Percentiles rank a stretch among this genome's conserved stretches.
phyloP scores from a whole-genome alignment of 1,284 basidiomycete species.

The Fomitopsis schrenkii region DNA sequence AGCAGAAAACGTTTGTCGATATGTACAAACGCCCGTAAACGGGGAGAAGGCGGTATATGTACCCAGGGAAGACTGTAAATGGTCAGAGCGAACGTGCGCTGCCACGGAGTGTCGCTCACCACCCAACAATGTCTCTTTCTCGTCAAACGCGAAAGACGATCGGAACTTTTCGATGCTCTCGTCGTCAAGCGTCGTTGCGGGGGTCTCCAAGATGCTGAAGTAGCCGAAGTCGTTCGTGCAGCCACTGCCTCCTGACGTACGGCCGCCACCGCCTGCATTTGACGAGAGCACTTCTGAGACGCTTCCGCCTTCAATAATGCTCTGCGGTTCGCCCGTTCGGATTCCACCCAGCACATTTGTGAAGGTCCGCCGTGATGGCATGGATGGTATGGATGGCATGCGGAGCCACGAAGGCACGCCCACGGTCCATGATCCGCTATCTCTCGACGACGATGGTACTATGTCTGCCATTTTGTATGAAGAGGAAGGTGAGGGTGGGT shows the following conservation, averaged over 20 bases:
- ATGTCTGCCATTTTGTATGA: slow-evolving; percentile 42
- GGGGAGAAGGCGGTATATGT: slow-evolving; percentile 82
- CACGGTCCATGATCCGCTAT: slow-evolving; percentile 47
- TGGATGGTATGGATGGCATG: slow-evolving; percentile 48
- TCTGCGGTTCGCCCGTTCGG: slow-evolving; percentile 16
- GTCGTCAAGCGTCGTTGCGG: slow-evolving; percentile 55
- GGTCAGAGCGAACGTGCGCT: background rate
- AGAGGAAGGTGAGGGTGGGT: slow-evolving; percentile 64
- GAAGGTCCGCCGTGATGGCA: slow-evolving; percentile 46
- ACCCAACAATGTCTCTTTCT: slow-evolving; percentile 82
- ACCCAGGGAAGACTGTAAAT: slow-evolving; percentile 78
- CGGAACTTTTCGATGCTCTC: slow-evolving; percentile 76
- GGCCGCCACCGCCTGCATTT: slow-evolving; percentile 32
- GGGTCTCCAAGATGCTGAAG: slow-evolving; percentile 73
- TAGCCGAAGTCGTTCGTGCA: slow-evolving; percentile 52
- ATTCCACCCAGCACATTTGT: slow-evolving; percentile 14
- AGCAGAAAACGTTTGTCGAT: slow-evolving; percentile 86
- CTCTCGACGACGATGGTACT: slow-evolving; percentile 23
- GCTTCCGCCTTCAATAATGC: slow-evolving; percentile 18
- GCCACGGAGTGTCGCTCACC: slow-evolving; percentile 46
- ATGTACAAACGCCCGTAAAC: slow-evolving; percentile 84
- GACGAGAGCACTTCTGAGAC: slow-evolving; percentile 59
- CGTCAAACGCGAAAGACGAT: slow-evolving; percentile 77
- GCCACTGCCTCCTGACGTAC: slow-evolving; percentile 24
- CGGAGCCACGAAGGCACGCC: slow-evolving; percentile 26